These are phyloP conservation scores for Colletotrichum sp. DNA, from an alignment of 2,329 filamentous ascomycete genomes.

Conservation along the genomic window DNA sequence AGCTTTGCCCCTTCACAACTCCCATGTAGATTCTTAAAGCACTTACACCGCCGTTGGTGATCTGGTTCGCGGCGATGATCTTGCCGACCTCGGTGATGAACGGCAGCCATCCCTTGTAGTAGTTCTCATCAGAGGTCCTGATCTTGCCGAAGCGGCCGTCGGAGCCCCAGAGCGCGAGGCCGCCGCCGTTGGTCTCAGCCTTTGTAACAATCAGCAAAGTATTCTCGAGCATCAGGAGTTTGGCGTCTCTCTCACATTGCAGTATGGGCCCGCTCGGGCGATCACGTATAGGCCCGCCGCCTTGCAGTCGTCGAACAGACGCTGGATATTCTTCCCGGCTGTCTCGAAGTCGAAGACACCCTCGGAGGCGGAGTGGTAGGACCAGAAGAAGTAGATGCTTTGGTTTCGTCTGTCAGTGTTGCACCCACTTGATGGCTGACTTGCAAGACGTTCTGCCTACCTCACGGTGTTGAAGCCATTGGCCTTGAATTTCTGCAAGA, in stretches of 20 bases:
- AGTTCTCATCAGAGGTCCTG: slow-evolving; percentile 44
- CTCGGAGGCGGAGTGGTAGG: slow-evolving; percentile 72
- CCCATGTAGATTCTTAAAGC: background rate
- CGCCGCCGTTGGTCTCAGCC: slow-evolving; percentile 34
- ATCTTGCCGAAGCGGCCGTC: slow-evolving; percentile 37
- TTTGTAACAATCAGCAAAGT: background rate
- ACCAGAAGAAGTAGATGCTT: slow-evolving; percentile 80
- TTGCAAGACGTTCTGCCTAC: slow-evolving; percentile 40
- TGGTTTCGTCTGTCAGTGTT: background rate
- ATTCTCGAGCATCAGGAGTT: background rate
- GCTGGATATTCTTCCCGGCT: slow-evolving; percentile 47
- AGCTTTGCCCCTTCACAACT: slow-evolving; percentile 29
- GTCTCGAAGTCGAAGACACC: slow-evolving; percentile 74
- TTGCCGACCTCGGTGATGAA: slow-evolving; percentile 56
- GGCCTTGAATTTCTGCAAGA: slow-evolving; percentile 85
- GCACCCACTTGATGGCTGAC: background rate
- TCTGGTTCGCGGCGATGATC: slow-evolving; percentile 76
- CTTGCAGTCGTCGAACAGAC: slow-evolving; percentile 77
- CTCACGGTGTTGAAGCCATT: slow-evolving; percentile 80
- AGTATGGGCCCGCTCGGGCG: slow-evolving; percentile 74
- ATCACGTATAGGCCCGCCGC: slow-evolving; percentile 79
- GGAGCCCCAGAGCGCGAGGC: slow-evolving; percentile 36
- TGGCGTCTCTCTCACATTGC: slow-evolving; percentile 57
- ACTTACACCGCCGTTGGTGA: slow-evolving; percentile 73
- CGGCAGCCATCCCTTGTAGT: slow-evolving; percentile 44